These are phyloP conservation scores for Syzygium malaccense DNA, from an alignment of 441 rosid species.

Conservation along the genomic window DNA sequence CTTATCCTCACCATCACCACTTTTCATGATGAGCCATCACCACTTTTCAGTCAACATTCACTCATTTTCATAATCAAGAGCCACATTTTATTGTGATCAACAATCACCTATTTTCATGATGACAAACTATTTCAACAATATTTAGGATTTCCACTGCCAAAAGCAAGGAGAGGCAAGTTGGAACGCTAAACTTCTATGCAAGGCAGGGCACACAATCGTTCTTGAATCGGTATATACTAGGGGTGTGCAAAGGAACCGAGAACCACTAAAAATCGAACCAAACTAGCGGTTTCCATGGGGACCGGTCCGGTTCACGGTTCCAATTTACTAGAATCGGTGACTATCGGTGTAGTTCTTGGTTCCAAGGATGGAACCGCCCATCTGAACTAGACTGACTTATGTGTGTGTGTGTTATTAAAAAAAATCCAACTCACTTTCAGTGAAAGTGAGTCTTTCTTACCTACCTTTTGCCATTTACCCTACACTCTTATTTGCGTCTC, in stretches of 20 bases:
- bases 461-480: too few relatives aligned
- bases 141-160: background rate
- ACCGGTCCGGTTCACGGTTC: rapidly evolving
- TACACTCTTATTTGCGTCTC: too few relatives aligned
- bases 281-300: too few relatives aligned
- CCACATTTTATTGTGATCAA: too few relatives aligned
- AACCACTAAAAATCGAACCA: rapidly evolving
- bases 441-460: too few relatives aligned
- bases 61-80: background rate
- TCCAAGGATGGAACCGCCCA: too few relatives aligned
- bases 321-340: too few relatives aligned
- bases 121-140: background rate
- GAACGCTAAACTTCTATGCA: background rate
- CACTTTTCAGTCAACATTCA: background rate
- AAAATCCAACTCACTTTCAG: too few relatives aligned
- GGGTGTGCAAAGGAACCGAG: too few relatives aligned
- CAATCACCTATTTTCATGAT: background rate
- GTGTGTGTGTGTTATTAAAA: too few relatives aligned
- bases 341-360: too few relatives aligned
- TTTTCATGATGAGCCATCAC: background rate
- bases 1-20: background rate
- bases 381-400: too few relatives aligned
- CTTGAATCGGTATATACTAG: background rate
- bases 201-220: background rate
- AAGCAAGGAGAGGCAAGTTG: background rate